Evolutionary conservation across 2,329 filamentous ascomycete genomes (phyloP).

Genomic region (Coleophoma cylindrospora): DNA sequence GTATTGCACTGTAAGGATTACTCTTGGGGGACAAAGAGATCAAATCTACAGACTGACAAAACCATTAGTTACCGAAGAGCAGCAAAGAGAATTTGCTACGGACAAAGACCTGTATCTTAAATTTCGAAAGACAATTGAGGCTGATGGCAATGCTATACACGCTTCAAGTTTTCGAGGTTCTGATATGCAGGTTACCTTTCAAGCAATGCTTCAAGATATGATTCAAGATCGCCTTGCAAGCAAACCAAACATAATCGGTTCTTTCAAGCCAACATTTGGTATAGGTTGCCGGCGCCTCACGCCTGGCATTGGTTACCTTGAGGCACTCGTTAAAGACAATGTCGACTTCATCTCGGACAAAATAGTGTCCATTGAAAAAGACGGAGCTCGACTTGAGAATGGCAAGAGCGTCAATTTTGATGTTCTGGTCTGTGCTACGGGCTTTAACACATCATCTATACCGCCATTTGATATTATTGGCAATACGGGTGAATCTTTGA

Average conservation of each 20-base stretch:
- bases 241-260: constrained; percentile 30
- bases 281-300: constrained; percentile 38
- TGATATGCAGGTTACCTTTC: constrained; percentile 20
- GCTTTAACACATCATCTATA: constrained; percentile 24
- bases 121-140: constrained; percentile 40
- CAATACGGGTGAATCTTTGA: constrained; percentile 11
- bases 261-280: constrained; percentile 33
- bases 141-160: constrained; percentile 36
- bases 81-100: constrained; percentile 29
- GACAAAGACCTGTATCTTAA: constrained; percentile 32
- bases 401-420: constrained; percentile 27
- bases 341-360: constrained; percentile 38
- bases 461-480: constrained; percentile 23
- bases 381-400: constrained; percentile 25
- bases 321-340: constrained; percentile 30
- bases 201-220: constrained; percentile 26
- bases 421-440: constrained; percentile 31
- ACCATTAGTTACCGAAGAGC: constrained; percentile 31
- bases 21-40: neutral
- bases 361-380: constrained; percentile 33
- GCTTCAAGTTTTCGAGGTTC: constrained; percentile 34
- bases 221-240: constrained; percentile 35
- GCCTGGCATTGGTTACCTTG: constrained; percentile 35
- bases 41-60: neutral
- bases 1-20: constrained; percentile 31